These are phyloP conservation scores for Cylindrotheca closterium DNA, from an alignment of 108 stramenopile genomes.

Conservation along the genomic window DNA sequence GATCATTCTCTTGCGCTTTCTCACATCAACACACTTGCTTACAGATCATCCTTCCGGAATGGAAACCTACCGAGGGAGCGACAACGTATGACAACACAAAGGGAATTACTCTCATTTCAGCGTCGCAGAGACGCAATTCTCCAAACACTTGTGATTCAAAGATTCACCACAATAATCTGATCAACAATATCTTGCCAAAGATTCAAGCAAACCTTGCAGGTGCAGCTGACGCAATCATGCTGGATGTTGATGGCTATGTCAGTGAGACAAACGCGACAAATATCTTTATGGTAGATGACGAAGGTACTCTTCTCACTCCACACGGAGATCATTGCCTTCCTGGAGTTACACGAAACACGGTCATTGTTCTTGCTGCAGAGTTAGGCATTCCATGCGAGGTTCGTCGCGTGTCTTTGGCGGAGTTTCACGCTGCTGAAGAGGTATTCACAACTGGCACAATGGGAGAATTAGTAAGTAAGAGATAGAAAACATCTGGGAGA, in stretches of 20 bases:
- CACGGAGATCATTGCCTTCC: conserved; percentile 86
- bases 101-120: conserved; percentile 83
- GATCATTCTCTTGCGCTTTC: too few species aligned
- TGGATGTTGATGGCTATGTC: conserved; percentile 92
- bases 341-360: conserved; percentile 83
- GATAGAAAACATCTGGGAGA: too few species aligned
- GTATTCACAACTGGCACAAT: conserved; percentile 94
- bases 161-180: conserved; percentile 87
- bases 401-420: conserved; percentile 72
- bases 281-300: conserved; percentile 85
- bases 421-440: conserved; percentile 89
- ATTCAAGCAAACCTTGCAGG: conserved; percentile 92
- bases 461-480: conserved; percentile 64
- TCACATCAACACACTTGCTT: neutral
- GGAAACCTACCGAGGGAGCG: conserved; percentile 86
- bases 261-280: conserved; percentile 93
- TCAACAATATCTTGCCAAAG: conserved; percentile 93
- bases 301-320: conserved; percentile 80
- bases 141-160: conserved; percentile 85
- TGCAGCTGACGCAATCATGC: conserved; percentile 88
- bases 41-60: conserved; percentile 77
- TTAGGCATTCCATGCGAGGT: conserved; percentile 68
- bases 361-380: conserved; percentile 65
- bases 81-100: conserved; percentile 89
- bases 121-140: conserved; percentile 74